Evolutionary conservation across 1,139 yeast species (phyloP), one percentile per base, ranked within the genome.

Genomic region (Arxiozyma heterogenica): DNA sequence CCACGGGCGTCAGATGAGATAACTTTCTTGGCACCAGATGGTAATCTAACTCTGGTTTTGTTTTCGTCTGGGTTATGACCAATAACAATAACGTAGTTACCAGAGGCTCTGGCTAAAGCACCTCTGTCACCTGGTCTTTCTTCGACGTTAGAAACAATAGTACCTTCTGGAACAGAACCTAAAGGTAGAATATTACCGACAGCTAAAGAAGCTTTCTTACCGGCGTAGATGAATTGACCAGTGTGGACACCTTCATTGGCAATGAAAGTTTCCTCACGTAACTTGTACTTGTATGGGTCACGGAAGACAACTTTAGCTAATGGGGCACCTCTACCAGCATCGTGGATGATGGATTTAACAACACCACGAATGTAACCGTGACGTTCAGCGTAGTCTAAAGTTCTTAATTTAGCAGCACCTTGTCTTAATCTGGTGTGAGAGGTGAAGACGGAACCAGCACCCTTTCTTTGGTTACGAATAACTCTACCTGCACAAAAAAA

Each of bases 381-480:
- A 79, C 96, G 94, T 83, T 94, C 98, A 77, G 98, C 96, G 73
- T 84, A 93, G 79, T 93, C 98, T 79, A 93, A 86, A 76, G 96
- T 86, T 86, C 98, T 89, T 78, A 91, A 86, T 87, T 91, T 93
- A 77, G 99, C 99, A 75, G 98, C 98, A 78, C 98, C 99, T 83
- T 94, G 88, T 86, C 98, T 89, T 78, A 94, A 89, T 82, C 98
- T 93, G 84, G 98, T 93, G 91, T 91, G 96, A 73, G 98, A 84
- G 78, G 95, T 87, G 90, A 94, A 94, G 85, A 94, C 90, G 74
- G 98, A 91, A 76, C 98, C 98, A 81, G 97, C 98, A 86, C 98
- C 98, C 83, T 94, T 94, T 89, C 99, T 91, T 87, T 94, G 98
- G 86, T 94, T 93, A 83, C 98, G 95, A 84, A 94, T 94, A 82